Base-by-base conservation (phyloP, 768 basidiomycete species). In the Naganishia vishniacii region DNA sequence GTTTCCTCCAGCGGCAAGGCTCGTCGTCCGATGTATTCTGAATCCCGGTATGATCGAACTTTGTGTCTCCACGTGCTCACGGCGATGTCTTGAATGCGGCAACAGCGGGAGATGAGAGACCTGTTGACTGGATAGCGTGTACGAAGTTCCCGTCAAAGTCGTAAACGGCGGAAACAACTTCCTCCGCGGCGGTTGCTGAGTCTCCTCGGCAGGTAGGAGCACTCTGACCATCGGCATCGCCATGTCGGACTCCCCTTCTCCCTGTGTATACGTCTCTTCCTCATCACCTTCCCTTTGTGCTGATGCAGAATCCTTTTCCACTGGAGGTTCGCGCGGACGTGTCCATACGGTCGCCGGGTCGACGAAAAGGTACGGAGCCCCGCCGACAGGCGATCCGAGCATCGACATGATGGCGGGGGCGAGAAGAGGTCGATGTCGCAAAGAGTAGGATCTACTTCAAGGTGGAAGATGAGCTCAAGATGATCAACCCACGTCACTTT, bases 381-480 rank as follows among this genome's bases (percentile, higher is more conserved):
- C 53, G 23, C 32, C 53, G 20, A 56, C 37, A 20, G 53, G 53
- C 3, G 53, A 56, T 32, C 53, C 53, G 32, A 56, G 53, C 53
- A 56, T 56, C 13, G 53, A 56, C 53, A 56, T 56, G 45, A n/a
- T 25, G 45, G 45, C 34, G 34, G 15, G 7, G 34, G 34, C 15
- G 34, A 15, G n/a, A n/a, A n/a, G n/a, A n/a, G n/a, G n/a, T n/a
- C n/a, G n/a, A n/a, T n/a, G n/a, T n/a, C n/a, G n/a, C n/a, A n/a
- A n/a, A n/a, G n/a, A n/a, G n/a, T n/a, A n/a, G n/a, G n/a, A n/a
- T n/a, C n/a, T n/a, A n/a, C n/a, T n/a, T n/a, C n/a, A n/a, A n/a
- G n/a, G n/a, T n/a, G n/a, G n/a, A n/a, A n/a, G n/a, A n/a, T n/a
- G n/a, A n/a, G n/a, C n/a, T n/a, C n/a, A n/a, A n/a, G n/a, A n/a